Evolutionary conservation across 2,329 filamentous ascomycete species (phyloP).

Genomic region (Triangularia setosa): DNA sequence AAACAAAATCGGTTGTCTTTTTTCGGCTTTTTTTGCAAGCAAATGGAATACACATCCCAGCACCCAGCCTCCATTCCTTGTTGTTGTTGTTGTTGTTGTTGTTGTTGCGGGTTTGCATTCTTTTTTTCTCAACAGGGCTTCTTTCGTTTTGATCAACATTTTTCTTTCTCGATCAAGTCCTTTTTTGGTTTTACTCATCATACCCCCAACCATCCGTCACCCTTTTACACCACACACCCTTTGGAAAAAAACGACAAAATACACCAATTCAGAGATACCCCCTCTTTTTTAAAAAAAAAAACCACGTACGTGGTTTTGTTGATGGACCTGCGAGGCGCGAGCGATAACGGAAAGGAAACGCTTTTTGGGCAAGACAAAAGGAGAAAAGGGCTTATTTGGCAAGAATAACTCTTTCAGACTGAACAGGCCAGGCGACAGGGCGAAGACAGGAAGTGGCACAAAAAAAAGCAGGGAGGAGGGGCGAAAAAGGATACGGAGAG

Average conservation of each 20-base stretch:
- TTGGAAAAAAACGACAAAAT: constrained; percentile 5
- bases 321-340: constrained; percentile 8
- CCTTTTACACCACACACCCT: constrained; percentile 5
- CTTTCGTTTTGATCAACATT: not conserved
- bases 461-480: not conserved
- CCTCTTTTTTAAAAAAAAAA: not conserved
- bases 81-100: not conserved
- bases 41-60: not conserved
- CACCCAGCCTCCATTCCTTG: not conserved
- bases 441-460: not conserved
- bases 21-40: not conserved
- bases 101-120: not conserved
- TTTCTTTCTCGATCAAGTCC: not conserved
- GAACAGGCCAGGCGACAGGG: constrained; percentile 1
- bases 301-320: constrained; percentile 16
- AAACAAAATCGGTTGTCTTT: constrained; percentile 13
- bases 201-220: not conserved
- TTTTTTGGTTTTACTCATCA: not conserved
- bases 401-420: constrained; percentile 1
- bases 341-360: not conserved
- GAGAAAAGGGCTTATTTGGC: not conserved
- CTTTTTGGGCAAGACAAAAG: not conserved
- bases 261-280: not conserved
- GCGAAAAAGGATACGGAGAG: not conserved
- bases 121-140: constrained; percentile 14